These are phyloP conservation scores for Populus hybrid DNA, from an alignment of 441 rosid species.

Conservation along the genomic window DNA sequence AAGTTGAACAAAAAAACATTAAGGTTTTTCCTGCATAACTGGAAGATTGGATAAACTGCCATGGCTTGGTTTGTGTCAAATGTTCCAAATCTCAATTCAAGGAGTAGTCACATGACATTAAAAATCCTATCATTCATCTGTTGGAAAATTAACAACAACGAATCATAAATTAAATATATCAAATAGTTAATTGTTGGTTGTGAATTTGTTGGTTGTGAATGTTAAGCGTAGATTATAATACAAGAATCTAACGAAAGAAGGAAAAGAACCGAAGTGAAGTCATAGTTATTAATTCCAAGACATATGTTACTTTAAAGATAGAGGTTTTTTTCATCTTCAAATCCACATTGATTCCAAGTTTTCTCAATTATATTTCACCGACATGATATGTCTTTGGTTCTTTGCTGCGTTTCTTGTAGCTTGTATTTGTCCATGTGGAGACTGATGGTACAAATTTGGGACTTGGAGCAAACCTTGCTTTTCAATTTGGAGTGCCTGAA, in stretches of 20 bases:
- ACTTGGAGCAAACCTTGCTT: slow-evolving; percentile 17
- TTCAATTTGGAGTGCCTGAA: slow-evolving; percentile 28
- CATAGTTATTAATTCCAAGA: not conserved
- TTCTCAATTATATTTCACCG: not conserved
- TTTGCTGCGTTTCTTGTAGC: slow-evolving; percentile 18
- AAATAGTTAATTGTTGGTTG: not conserved
- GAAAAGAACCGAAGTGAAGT: not conserved
- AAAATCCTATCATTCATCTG: not conserved
- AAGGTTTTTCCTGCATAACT: not conserved
- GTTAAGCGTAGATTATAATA: not conserved
- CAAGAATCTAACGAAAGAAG: not conserved
- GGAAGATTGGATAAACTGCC: not conserved
- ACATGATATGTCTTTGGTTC: not conserved
- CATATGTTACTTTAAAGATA: not conserved
- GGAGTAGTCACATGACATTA: not conserved
- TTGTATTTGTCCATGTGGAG: slow-evolving; percentile 31
- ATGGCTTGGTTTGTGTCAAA: not conserved
- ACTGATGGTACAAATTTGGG: slow-evolving; percentile 11
- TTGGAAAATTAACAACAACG: not conserved
- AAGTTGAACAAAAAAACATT: not conserved
- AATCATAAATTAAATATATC: not conserved
- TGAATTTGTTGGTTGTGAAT: not conserved
- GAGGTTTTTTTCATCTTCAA: not conserved
- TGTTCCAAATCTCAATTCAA: not conserved
- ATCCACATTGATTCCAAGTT: not conserved